Evolutionary conservation across 371 early-diverging fungal species (phyloP), one percentile per base, ranked within the genome.

Genomic region (Mucor piriformis): DNA sequence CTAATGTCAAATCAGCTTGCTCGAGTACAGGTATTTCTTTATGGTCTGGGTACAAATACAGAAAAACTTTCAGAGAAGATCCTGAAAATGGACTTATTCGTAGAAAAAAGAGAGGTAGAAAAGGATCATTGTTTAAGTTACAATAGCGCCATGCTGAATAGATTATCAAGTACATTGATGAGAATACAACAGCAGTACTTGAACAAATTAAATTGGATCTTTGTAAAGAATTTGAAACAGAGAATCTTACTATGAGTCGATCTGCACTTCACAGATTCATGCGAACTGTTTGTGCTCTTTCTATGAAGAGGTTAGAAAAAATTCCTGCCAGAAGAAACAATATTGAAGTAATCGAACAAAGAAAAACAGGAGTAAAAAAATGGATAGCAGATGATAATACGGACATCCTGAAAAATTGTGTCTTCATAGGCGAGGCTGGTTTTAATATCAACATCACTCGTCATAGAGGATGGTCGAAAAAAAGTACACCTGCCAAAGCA

Each of bases 181-280:
- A 94, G 90, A 93, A 93, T 81, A 90, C 94, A 91, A 96, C 96
- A 83, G 95, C 94, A 72, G 79, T 86, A 58, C 70, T 76, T 33
- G 70, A 78, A 52, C 81, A 85, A 44, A 82, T 89, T 74, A 83
- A 88, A 73, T 73, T 34, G 3, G 48, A 34, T 11, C 35, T 47
- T 18, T 16, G 18, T 15, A 37, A 23, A 35, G 24, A 54, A 15
- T 54, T 54, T 34, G 48, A 48, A 27, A 4, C 4, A 3, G 18
- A 23, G 27, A 48, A 25, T 15, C 18, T 48, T 15, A 25, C 23
- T 25, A 25, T 37, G 15, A 37, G 37, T 37, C 37, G n/a, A n/a
- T 48, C 49, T 48, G 49, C 49, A 3, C 24, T 24, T n/a, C 49
- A 48, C 23, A 48, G 29, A 29, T 25, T 24, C n/a, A 27, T 48